A percentile compares a stretch with the other conserved stretches of the same genome.
Conservation (phyloP, 495 filamentous ascomycete genomes). For the Aspergillus funiculosus region DNA sequence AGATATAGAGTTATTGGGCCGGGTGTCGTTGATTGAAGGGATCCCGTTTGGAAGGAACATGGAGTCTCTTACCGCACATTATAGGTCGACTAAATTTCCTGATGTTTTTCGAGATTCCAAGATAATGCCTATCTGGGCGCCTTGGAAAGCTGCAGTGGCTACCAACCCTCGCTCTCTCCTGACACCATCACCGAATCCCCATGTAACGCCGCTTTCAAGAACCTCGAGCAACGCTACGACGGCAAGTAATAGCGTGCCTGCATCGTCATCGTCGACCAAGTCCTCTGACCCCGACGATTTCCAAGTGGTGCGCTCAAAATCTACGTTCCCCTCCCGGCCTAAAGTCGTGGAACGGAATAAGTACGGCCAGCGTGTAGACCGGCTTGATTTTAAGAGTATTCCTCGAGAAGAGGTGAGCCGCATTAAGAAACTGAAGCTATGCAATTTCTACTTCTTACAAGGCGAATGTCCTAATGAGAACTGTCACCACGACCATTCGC, state of each 20-base stretch:
- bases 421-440: slow-evolving; percentile 67
- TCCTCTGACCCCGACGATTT: slow-evolving; percentile 31
- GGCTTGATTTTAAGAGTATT: slow-evolving; percentile 46
- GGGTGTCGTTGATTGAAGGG: slow-evolving; percentile 71
- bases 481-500: slow-evolving; percentile 72
- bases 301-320: slow-evolving; percentile 46
- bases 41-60: slow-evolving; percentile 64
- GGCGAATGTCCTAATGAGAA: slow-evolving; percentile 64
- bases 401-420: slow-evolving; percentile 54
- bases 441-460: slow-evolving; percentile 79
- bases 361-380: slow-evolving; percentile 67
- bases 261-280: slow-evolving; percentile 30
- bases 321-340: slow-evolving; percentile 44
- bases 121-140: slow-evolving; percentile 45
- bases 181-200: slow-evolving; percentile 41
- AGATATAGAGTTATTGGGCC: slow-evolving; percentile 47
- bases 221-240: slow-evolving; percentile 40
- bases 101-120: slow-evolving; percentile 62
- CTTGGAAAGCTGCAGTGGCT: slow-evolving; percentile 35
- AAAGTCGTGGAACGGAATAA: slow-evolving; percentile 62
- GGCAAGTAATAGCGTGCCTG: slow-evolving; percentile 32
- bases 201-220: slow-evolving; percentile 32
- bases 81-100: slow-evolving; percentile 54
- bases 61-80: slow-evolving; percentile 44
- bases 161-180: slow-evolving; percentile 30